Evolutionary conservation across 208 protist species (phyloP).

Genomic region (Crithidia brevicula): DNA sequence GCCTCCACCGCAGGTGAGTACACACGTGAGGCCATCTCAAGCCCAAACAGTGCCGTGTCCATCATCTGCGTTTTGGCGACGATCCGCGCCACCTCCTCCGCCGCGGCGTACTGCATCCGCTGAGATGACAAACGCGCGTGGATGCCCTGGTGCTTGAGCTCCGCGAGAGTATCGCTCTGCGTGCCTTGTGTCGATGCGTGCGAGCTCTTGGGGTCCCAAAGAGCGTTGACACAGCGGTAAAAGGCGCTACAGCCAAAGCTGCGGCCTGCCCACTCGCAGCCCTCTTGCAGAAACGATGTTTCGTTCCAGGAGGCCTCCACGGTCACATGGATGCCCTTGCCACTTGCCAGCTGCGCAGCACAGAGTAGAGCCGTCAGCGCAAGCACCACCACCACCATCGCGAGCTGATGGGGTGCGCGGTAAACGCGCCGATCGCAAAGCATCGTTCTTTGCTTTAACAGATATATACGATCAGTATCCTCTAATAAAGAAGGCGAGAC

Average conservation of each 20-base stretch:
- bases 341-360: not conserved
- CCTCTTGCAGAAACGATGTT: conserved; percentile 64
- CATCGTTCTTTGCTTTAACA: no score
- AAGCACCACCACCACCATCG: conserved; percentile 13
- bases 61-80: conserved; percentile 14
- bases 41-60: conserved; percentile 32
- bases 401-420: no score
- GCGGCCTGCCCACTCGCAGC: conserved; percentile 55
- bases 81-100: conserved; percentile 22
- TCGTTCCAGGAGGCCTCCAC: conserved; percentile 72
- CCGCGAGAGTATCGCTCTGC: no score
- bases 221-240: conserved; percentile 49
- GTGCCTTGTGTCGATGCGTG: conserved; percentile 41
- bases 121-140: no score
- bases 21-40: conserved; percentile 55
- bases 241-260: conserved; percentile 36
- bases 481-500: no score
- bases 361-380: not conserved
- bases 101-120: conserved; percentile 36
- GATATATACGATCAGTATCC: no score
- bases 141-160: no score
- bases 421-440: no score
- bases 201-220: conserved; percentile 26
- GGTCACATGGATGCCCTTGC: conserved; percentile 49
- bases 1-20: conserved; percentile 70